Evolutionary conservation across 2,329 filamentous ascomycete species (phyloP).

Genomic region (Ceratocystis colombiana): DNA sequence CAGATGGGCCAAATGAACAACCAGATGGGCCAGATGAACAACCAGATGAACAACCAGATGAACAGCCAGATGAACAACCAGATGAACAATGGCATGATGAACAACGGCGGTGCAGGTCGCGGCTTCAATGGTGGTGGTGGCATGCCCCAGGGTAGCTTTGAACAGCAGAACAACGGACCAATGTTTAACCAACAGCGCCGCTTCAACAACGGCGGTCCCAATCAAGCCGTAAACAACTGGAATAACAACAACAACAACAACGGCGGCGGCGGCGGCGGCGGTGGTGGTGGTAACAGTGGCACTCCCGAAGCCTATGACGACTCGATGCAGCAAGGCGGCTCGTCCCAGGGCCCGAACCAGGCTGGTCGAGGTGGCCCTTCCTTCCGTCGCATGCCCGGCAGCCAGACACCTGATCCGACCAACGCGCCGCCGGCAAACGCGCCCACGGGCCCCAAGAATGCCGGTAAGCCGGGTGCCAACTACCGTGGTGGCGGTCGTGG

Average conservation of each 20-base stretch:
- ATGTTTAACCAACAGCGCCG: constrained; percentile 25
- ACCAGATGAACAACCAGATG: constrained; percentile 40
- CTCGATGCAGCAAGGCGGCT: constrained; percentile 28
- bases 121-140: constrained; percentile 32
- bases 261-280: constrained; percentile 19
- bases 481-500: constrained; percentile 75
- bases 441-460: constrained; percentile 92
- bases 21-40: constrained; percentile 33
- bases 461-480: constrained; percentile 80
- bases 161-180: constrained; percentile 18
- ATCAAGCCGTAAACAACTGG: constrained; percentile 15
- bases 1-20: constrained; percentile 30
- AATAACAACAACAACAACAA: constrained; percentile 28
- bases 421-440: constrained; percentile 49
- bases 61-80: constrained; percentile 26
- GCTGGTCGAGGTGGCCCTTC: constrained; percentile 29
- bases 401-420: constrained; percentile 37
- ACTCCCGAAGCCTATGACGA: constrained; percentile 28
- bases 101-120: constrained; percentile 35
- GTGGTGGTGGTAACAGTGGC: constrained; percentile 30
- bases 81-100: constrained; percentile 29
- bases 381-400: constrained; percentile 31
- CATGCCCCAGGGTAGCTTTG: constrained; percentile 25
- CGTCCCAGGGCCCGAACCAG: constrained; percentile 41
- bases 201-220: constrained; percentile 29